Evolutionary conservation across 2,329 filamentous ascomycete genomes (phyloP), one percentile per base, ranked within the genome.

Genomic region (Phialophora verrucosa): DNA sequence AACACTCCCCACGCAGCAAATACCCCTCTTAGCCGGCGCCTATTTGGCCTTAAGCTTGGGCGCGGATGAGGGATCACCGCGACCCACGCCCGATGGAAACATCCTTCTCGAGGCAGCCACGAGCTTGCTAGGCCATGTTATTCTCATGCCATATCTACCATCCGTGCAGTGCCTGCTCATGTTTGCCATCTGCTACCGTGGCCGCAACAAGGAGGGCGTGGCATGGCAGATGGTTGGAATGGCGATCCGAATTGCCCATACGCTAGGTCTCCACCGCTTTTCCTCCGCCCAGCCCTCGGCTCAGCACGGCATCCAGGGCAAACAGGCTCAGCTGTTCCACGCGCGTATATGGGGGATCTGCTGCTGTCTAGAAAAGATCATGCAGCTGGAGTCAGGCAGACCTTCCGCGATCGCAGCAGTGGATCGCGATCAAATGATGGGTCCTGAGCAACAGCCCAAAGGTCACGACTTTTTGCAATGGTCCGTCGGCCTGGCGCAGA

Each of bases 231-330:
- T 31, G 7, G 23, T 62, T 5, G 87, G 87, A 2, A 76, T 88
- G 11, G 81, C 83, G 1, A 83, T 88, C 17, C 79, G 86, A 17
- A 87, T 88, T 69, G 83, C 84, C 0, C 84, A 88, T 68, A 84
- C 85, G 0, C 78, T 90, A 20, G 86, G 87, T 1, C 78, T 89
- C 4, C 87, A 90, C 71, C 80, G 86, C 59, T 87, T 89, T 66
- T 85, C 85, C 4, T 78, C 78, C 14, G 25, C 57, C 17, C 14
- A 14, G 32, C 31, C 35, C 14, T 20, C 14, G 23, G 11, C 31
- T 86, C 87, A 68, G 38, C 23, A 55, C 25, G 53, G 20, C 20
- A 29, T 51, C 17, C 14, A 47, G 27, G 23, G 10, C n/a, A 50
- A 31, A 8, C 14, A 10, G n/a, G 59, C 25, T 17, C 14, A 32